Conservation (phyloP, 768 basidiomycete genomes). For the Trametes cingulata region DNA sequence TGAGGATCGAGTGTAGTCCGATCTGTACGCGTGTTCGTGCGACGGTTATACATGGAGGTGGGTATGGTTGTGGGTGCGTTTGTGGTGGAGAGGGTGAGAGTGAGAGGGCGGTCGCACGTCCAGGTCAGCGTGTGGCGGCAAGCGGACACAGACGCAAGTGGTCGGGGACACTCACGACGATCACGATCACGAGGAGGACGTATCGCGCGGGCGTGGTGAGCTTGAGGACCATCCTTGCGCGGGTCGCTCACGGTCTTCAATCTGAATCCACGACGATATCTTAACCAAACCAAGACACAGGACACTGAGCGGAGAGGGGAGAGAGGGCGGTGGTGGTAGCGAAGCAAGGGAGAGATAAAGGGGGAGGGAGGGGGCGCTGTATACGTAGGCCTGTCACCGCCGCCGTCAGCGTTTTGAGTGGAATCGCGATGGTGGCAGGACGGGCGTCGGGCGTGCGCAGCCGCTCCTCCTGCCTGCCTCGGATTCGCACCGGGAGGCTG, state of each 20-base stretch:
- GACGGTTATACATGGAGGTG: too few relatives aligned
- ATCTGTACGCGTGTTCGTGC: too few relatives aligned
- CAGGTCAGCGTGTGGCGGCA: background rate
- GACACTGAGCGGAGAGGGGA: background rate
- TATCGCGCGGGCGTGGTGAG: conserved; percentile 35
- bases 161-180: conserved; percentile 30
- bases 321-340: background rate
- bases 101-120: background rate
- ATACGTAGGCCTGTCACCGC: too few relatives aligned
- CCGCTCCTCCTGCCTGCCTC: too few relatives aligned
- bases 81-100: background rate
- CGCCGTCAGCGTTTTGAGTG: too few relatives aligned
- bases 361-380: too few relatives aligned
- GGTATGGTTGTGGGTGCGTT: too few relatives aligned
- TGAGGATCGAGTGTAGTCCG: conserved; percentile 58
- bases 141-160: background rate
- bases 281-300: too few relatives aligned
- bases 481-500: too few relatives aligned
- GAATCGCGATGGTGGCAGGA: too few relatives aligned
- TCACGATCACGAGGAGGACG: conserved; percentile 31
- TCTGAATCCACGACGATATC: too few relatives aligned
- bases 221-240: conserved; percentile 17
- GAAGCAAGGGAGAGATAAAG: background rate
- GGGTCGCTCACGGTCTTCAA: background rate
- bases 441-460: too few relatives aligned